Evolutionary conservation across 345 rosid genomes (phyloP), one percentile per base, ranked within the genome.

Genomic region (Triadica sebifera): DNA sequence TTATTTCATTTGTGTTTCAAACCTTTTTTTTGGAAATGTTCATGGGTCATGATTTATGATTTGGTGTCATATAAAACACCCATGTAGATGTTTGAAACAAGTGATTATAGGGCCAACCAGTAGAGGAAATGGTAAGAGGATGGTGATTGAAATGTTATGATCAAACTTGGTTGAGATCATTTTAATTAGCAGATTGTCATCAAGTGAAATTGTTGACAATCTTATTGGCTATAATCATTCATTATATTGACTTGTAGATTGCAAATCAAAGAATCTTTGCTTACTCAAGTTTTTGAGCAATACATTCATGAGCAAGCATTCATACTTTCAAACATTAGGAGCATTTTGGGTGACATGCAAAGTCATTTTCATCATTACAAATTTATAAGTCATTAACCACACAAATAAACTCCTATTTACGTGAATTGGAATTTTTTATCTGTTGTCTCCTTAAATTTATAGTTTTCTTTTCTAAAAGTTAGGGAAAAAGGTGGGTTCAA

Each of bases 161-260:
- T 65, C 34, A 29, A 55, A 71, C 38, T 46, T 25, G 57, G 46
- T 72, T 38, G 59, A 43, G 68, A 34, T 49, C 3, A 47, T 19
- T 34, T 19, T 49, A 5, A 43, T 4, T 50, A 61, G 57, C 68
- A 62, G 24, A 52, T 50, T 59, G 70, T 41, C 53, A 53, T 74
- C 70, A 34, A 74, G 55, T 50, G 66, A 25, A 55, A n/a, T 47
- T 72, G 75, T 72, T 72, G 75, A 61, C 45, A 47, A 37, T 37
- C 15, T 37, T 61, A 61, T 8, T 55, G 25, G 77, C 19, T 46
- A 39, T 56, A 53, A 55, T 65, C 71, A 65, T 53, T 64, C 15
- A 65, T 53, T 43, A 65, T 65, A 24, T 65, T 65, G 77, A 74
- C 77, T 65, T 65, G 6, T 43, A 34, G 51, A 39, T 55, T 73